A percentile compares a stretch with the other conserved stretches of the same genome.
Conservation (phyloP, 108 stramenopile genomes). For the Fragilaria crotonensis region DNA sequence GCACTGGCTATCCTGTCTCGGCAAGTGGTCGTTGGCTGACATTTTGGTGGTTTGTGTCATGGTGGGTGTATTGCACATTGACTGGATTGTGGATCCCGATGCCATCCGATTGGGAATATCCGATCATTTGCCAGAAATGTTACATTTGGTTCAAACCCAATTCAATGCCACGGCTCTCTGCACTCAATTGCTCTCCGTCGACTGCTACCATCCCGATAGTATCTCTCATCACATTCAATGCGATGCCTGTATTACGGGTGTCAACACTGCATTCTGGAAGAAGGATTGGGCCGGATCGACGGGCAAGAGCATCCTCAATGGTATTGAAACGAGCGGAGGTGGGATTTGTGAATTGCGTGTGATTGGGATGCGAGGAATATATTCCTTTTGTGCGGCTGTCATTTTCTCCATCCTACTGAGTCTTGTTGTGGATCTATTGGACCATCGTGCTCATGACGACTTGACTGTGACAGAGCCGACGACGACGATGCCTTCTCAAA, state of each 20-base stretch:
- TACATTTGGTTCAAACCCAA: conserved; percentile 27
- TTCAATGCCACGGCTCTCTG: conserved; percentile 44
- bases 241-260: conserved; percentile 44
- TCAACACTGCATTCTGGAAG: conserved; percentile 41
- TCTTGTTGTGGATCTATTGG: conserved; percentile 55
- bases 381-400: conserved; percentile 74
- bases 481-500: too few relatives aligned
- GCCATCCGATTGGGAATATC: conserved; percentile 49
- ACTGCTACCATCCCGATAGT: conserved; percentile 33
- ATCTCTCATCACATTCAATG: conserved; percentile 29
- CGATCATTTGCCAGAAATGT: conserved; percentile 42
- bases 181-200: conserved; percentile 31
- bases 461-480: too few relatives aligned
- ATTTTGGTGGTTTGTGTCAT: conserved; percentile 81
- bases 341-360: conserved; percentile 58
- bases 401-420: conserved; percentile 69
- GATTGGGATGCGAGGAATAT: conserved; percentile 66
- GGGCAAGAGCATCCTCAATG: conserved; percentile 41
- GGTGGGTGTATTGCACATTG: conserved; percentile 73
- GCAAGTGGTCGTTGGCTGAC: conserved; percentile 81
- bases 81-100: conserved; percentile 64
- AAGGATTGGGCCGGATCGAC: conserved; percentile 48
- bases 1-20: conserved; percentile 52
- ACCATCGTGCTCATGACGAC: conserved; percentile 20
- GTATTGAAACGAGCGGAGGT: conserved; percentile 54